Evolutionary conservation across 331 rosid species (phyloP).

Genomic region (Quercus phellos): DNA sequence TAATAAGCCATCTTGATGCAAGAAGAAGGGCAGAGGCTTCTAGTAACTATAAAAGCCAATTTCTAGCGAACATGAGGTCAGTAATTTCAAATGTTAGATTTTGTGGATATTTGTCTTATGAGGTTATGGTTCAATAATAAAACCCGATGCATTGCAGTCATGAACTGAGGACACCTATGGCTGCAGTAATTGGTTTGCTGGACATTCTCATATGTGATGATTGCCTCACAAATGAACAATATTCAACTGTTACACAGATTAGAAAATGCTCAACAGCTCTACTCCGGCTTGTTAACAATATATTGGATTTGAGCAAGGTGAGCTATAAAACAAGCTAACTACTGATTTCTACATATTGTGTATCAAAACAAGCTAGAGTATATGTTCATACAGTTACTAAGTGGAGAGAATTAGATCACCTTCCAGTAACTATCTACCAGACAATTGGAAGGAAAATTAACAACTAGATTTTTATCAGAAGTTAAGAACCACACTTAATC

Average conservation of each 20-base stretch:
- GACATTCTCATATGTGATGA: constrained; percentile 97
- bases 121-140: not conserved
- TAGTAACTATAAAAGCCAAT: constrained; percentile 94
- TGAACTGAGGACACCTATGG: constrained; percentile 99
- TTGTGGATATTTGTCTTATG: not conserved
- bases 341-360: not conserved
- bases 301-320: constrained; percentile 95
- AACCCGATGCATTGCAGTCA: constrained; percentile 52
- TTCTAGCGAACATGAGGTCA: constrained; percentile 97
- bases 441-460: not conserved
- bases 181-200: constrained; percentile 94
- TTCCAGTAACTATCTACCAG: not conserved
- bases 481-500: not conserved
- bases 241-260: constrained; percentile 82
- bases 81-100: constrained; percentile 15
- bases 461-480: not conserved
- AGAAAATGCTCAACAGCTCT: constrained; percentile 95
- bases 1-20: constrained; percentile 91
- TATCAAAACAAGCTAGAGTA: not conserved
- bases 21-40: constrained; percentile 99
- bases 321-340: constrained; percentile 6
- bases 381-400: not conserved
- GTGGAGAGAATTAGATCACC: not conserved
- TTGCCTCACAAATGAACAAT: constrained; percentile 93
- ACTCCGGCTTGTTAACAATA: constrained; percentile 95